These are phyloP conservation scores for Penicillium sp. DNA, from an alignment of 2,329 filamentous ascomycete species.

Conservation along the genomic window DNA sequence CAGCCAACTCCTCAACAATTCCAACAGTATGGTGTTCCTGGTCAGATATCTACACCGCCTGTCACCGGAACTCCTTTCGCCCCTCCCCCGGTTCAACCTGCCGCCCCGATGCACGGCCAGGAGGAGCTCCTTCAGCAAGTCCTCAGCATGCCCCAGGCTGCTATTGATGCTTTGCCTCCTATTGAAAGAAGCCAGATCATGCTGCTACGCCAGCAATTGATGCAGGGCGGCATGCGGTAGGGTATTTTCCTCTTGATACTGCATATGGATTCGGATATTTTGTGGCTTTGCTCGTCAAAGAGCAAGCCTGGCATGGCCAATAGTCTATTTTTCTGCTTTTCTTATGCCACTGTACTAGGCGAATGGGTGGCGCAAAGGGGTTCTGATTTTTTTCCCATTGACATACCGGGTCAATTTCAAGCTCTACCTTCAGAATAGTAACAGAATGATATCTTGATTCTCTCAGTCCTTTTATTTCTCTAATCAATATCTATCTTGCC, in stretches of 20 bases:
- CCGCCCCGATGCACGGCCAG: conserved; percentile 55
- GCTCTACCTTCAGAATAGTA: conserved; percentile 2
- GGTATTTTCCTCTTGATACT: neutral
- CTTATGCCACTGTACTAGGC: conserved; percentile 8
- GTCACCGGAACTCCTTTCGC: conserved; percentile 42
- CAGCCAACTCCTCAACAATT: conserved; percentile 38
- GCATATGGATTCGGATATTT: neutral
- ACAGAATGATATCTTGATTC: neutral
- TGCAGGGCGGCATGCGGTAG: conserved; percentile 41
- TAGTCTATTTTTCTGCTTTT: conserved; percentile 1
- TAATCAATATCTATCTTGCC: neutral
- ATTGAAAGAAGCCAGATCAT: conserved; percentile 76
- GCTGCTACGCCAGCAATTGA: conserved; percentile 66
- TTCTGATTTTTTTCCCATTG: conserved; percentile 2
- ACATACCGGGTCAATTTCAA: conserved; percentile 11
- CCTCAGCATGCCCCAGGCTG: conserved; percentile 72
- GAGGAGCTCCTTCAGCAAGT: conserved; percentile 78
- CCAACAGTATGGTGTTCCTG: conserved; percentile 40
- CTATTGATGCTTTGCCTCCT: conserved; percentile 75
- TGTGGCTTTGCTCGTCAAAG: neutral
- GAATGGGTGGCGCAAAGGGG: conserved; percentile 17
- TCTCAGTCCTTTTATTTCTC: neutral
- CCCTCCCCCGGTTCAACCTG: conserved; percentile 46
- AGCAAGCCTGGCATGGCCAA: neutral
- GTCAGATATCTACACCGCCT: conserved; percentile 54